Evolutionary conservation across 306 rosid genomes (phyloP).

Genomic region (Abrus pulchellus): DNA sequence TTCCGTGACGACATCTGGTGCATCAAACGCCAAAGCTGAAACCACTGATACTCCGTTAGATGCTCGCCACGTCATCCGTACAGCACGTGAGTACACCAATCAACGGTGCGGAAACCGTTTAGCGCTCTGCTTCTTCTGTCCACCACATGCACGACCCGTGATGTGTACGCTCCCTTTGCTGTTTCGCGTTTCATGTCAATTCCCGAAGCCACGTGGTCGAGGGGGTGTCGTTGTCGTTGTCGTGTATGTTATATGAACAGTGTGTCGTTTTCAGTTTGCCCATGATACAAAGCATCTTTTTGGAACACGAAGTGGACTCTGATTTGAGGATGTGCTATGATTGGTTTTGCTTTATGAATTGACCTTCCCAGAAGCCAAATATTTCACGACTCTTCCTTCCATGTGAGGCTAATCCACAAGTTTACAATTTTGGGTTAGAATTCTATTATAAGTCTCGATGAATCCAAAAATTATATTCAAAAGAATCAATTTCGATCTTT

Average conservation of each 20-base stretch:
- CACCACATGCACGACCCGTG: conserved; percentile 43
- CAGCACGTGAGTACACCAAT: not conserved
- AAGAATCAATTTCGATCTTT: too few species aligned
- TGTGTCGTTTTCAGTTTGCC: conserved; percentile 2
- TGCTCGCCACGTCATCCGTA: not conserved
- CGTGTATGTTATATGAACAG: not conserved
- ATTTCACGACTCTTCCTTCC: conserved; percentile 29
- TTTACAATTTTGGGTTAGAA: not conserved
- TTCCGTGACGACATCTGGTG: not conserved
- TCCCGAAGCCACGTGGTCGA: conserved; percentile 35
- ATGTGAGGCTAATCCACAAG: not conserved
- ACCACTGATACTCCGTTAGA: not conserved
- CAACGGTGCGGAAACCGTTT: not conserved
- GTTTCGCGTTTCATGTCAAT: not conserved
- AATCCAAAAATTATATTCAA: not conserved
- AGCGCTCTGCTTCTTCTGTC: not conserved
- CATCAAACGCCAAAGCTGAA: not conserved
- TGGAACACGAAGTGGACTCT: conserved; percentile 30
- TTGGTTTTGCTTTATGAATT: not conserved
- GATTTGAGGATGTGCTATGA: conserved; percentile 29
- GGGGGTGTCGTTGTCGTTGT: not conserved
- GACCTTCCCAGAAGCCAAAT: not conserved
- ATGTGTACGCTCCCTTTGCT: not conserved
- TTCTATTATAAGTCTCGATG: not conserved
- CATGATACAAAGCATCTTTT: not conserved